These are phyloP conservation scores for Neurospora discreta DNA, from an alignment of 495 filamentous ascomycete species.

Conservation along the genomic window DNA sequence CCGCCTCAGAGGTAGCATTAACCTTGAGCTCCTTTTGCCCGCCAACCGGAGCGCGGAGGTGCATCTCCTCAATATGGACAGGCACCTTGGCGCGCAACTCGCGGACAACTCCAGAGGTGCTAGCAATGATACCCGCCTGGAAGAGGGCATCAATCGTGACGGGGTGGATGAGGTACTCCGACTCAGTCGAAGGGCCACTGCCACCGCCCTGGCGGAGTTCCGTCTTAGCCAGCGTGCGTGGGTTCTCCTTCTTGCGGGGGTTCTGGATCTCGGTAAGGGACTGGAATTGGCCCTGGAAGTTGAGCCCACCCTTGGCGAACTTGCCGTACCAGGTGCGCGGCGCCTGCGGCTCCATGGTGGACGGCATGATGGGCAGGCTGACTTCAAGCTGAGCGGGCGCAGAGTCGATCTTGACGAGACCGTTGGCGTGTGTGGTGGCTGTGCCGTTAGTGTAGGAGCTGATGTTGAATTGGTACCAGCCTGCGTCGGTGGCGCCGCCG, in stretches of 20 bases:
- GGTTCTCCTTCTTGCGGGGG: background rate
- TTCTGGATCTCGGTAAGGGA: conserved; percentile 11
- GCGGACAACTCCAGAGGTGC: conserved; percentile 8
- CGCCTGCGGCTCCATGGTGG: conserved; percentile 16
- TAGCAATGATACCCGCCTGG: conserved; percentile 19
- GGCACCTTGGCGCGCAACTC: conserved; percentile 17
- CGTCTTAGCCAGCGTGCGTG: background rate
- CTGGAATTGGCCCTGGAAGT: conserved; percentile 20
- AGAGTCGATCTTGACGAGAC: conserved; percentile 20
- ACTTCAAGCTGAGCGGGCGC: background rate
- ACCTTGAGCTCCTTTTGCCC: background rate
- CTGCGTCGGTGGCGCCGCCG: conserved; percentile 9
- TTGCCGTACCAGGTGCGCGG: conserved; percentile 18
- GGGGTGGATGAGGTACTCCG: conserved; percentile 26
- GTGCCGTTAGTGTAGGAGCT: conserved; percentile 17
- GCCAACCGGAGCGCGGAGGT: background rate
- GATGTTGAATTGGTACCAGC: conserved; percentile 19
- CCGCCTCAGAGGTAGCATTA: conserved; percentile 19
- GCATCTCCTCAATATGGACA: conserved; percentile 3
- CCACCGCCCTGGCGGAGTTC: conserved; percentile 16
- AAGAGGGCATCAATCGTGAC: conserved; percentile 27
- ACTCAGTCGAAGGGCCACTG: conserved; percentile 10
- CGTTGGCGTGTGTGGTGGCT: conserved; percentile 20
- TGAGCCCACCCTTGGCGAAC: conserved; percentile 11
- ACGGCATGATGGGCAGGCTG: background rate